Evolutionary conservation across 192 early-diverging fungal species (phyloP).

Genomic region (Linnemannia hyalina): DNA sequence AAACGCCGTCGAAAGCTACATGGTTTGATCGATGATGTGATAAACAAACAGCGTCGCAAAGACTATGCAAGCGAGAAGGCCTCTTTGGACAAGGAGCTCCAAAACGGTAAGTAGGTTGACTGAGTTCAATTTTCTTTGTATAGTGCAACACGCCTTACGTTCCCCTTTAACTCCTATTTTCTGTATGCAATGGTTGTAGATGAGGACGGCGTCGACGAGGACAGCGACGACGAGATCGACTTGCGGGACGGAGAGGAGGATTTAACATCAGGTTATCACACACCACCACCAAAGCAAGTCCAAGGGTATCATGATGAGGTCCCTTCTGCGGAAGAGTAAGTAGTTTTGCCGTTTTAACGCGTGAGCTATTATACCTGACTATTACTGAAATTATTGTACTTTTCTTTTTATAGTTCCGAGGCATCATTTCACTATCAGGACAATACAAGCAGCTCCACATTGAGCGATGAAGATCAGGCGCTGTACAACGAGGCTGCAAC

Average conservation of each 20-base stretch:
- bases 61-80: constrained; percentile 20
- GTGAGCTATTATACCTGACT: constrained; percentile 30
- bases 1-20: constrained; percentile 14
- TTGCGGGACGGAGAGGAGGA: constrained; percentile 22
- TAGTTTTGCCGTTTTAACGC: constrained; percentile 21
- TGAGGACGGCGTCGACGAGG: constrained; percentile 4
- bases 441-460: constrained; percentile 12
- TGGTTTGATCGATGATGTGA: constrained; percentile 16
- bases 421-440: constrained; percentile 15
- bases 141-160: background rate
- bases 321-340: constrained; percentile 2
- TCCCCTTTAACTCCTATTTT: constrained; percentile 7
- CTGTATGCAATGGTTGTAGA: constrained; percentile 15
- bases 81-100: constrained; percentile 17
- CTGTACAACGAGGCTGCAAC: constrained; percentile 24
- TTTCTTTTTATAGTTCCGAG: constrained; percentile 14
- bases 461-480: constrained; percentile 21
- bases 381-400: constrained; percentile 78
- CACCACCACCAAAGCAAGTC: background rate
- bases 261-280: background rate
- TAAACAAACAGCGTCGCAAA: constrained; percentile 17
- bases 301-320: constrained; percentile 3
- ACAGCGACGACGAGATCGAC: constrained; percentile 16
- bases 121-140: constrained; percentile 1
- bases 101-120: constrained; percentile 24